These are phyloP conservation scores for Desmodesmus armatus DNA, from an alignment of 139 green algal species.

Conservation along the genomic window DNA sequence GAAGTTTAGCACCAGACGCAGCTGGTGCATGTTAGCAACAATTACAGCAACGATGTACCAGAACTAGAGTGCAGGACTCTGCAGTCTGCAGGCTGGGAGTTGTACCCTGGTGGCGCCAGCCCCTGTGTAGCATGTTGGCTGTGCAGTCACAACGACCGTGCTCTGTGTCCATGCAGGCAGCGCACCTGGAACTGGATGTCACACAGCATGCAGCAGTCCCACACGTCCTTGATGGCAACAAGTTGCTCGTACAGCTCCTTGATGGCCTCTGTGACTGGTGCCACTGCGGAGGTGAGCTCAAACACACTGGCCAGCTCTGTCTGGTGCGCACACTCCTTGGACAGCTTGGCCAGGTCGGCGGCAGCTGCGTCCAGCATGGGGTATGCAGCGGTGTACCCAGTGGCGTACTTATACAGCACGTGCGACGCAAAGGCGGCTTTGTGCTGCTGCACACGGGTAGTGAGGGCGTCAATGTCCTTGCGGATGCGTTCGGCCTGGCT, in stretches of 20 bases:
- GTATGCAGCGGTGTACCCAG: slow-evolving; percentile 70
- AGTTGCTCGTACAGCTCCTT: slow-evolving; percentile 71
- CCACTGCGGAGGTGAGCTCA: slow-evolving; percentile 75
- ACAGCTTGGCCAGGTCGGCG: slow-evolving; percentile 65
- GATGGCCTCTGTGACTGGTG: slow-evolving; percentile 55
- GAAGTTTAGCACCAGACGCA: too few relatives aligned
- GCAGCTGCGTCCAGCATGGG: slow-evolving; percentile 72
- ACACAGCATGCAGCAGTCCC: slow-evolving; percentile 78
- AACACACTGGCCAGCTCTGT: slow-evolving; percentile 83
- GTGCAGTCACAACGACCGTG: too few relatives aligned
- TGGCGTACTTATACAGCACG: slow-evolving; percentile 77
- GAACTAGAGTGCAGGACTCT: too few relatives aligned
- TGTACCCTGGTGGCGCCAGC: too few relatives aligned
- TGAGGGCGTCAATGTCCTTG: slow-evolving; percentile 74
- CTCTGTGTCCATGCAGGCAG: not conserved
- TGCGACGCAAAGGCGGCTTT: slow-evolving; percentile 63
- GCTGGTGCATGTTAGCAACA: too few relatives aligned
- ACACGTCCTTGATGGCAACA: slow-evolving; percentile 84
- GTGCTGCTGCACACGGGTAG: slow-evolving; percentile 58
- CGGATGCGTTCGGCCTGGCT: slow-evolving; percentile 77
- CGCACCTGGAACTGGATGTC: slow-evolving; percentile 75
- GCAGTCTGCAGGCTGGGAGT: too few relatives aligned
- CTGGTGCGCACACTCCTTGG: slow-evolving; percentile 60
- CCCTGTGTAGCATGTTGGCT: too few relatives aligned
- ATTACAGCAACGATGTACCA: too few relatives aligned